Percentiles rank a stretch among this genome's conserved stretches.
Conservation (phyloP, 495 filamentous ascomycete genomes). For the Tuber indicum region DNA sequence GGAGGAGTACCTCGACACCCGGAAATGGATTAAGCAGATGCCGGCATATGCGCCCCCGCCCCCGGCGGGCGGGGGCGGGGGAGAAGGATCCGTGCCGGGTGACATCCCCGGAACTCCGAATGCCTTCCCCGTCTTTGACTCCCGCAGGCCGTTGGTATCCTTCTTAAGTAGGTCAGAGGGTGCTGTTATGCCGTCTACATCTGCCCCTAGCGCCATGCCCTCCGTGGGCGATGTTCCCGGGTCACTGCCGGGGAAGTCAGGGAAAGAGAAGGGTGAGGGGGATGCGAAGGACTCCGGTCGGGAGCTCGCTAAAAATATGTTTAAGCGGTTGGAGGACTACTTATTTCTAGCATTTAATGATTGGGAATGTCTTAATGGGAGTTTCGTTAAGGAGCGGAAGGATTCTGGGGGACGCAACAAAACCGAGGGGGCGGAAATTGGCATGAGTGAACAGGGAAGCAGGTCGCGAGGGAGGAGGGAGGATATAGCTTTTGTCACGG, state of each 20-base stretch:
- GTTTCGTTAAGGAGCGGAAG: constrained; percentile 34
- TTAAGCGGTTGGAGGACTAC: constrained; percentile 70
- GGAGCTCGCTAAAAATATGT: constrained; percentile 46
- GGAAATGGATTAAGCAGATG: constrained; percentile 29
- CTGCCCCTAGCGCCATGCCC: not conserved
- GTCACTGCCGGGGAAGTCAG: not conserved
- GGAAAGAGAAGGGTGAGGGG: not conserved
- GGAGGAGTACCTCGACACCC: constrained; percentile 26
- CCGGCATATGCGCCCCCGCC: constrained; percentile 32
- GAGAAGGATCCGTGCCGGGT: not conserved
- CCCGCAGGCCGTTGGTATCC: not conserved
- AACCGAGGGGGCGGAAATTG: not conserved
- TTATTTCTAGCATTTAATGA: constrained; percentile 61
- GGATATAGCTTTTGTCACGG: constrained; percentile 30
- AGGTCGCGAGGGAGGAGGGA: not conserved
- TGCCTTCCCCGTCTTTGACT: not conserved
- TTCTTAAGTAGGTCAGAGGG: not conserved
- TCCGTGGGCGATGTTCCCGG: not conserved
- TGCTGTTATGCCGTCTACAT: not conserved
- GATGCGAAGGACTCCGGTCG: constrained; percentile 1
- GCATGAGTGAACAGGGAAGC: not conserved
- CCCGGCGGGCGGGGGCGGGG: constrained; percentile 11
- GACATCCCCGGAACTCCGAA: not conserved
- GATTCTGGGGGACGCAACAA: not conserved
- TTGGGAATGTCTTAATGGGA: constrained; percentile 61